phyloP scores from a whole-genome alignment of 192 early-diverging fungal species.

The Entrophospora sp. region DNA sequence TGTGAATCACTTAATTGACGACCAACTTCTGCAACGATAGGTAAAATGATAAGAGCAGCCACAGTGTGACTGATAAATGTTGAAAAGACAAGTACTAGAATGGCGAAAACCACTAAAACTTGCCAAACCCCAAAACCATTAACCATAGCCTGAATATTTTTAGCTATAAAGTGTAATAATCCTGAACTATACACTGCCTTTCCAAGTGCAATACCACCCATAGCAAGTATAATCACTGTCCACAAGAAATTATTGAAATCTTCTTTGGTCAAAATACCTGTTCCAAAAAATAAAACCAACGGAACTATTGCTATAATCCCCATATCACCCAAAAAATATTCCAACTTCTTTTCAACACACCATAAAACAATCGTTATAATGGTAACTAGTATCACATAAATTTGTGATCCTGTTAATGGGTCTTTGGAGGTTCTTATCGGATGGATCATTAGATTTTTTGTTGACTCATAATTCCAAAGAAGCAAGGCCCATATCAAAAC shows the following conservation, averaged over 20 bases:
- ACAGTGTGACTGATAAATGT: slow-evolving; percentile 95
- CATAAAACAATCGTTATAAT: slow-evolving; percentile 74
- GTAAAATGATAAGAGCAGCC: slow-evolving; percentile 85
- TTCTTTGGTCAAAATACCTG: slow-evolving; percentile 85
- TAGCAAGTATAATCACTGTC: slow-evolving; percentile 80
- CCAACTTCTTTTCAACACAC: slow-evolving; percentile 73
- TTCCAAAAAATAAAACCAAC: slow-evolving; percentile 78
- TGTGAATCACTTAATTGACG: slow-evolving; percentile 28
- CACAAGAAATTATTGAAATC: slow-evolving; percentile 95
- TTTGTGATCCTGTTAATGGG: slow-evolving; percentile 50
- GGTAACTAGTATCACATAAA: slow-evolving; percentile 67
- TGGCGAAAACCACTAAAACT: slow-evolving; percentile 67
- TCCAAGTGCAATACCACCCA: slow-evolving; percentile 93
- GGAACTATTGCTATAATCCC: slow-evolving; percentile 88
- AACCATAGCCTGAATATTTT: slow-evolving; percentile 53
- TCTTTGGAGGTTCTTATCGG: slow-evolving; percentile 50
- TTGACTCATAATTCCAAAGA: slow-evolving; percentile 69
- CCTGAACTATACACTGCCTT: slow-evolving; percentile 85
- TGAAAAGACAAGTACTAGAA: slow-evolving; percentile 71
- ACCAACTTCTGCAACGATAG: slow-evolving; percentile 85
- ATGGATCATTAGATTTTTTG: slow-evolving; percentile 45
- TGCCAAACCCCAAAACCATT: slow-evolving; percentile 58
- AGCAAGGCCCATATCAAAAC: slow-evolving; percentile 76
- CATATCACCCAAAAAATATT: slow-evolving; percentile 84
- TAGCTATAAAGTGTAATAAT: slow-evolving; percentile 70